phyloP scores from a whole-genome alignment of 2,329 filamentous ascomycete species.

The Endothia cerciana region DNA sequence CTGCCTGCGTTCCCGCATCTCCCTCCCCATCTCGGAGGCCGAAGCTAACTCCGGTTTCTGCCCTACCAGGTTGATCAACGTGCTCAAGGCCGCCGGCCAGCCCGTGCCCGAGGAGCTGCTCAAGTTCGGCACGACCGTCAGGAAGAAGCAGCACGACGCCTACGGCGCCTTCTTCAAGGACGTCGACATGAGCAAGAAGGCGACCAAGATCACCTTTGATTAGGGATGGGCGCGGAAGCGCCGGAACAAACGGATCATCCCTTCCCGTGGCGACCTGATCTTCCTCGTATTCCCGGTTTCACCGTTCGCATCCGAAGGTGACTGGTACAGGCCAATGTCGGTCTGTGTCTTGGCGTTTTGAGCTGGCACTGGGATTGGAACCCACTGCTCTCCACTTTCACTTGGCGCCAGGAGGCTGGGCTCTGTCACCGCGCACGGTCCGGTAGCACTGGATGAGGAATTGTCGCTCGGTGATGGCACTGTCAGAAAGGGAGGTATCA shows the following conservation, averaged over 20 bases:
- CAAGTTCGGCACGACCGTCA: slow-evolving; percentile 97
- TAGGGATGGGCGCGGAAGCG: slow-evolving; percentile 34
- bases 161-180: slow-evolving; percentile 98
- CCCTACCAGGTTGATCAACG: slow-evolving; percentile 76
- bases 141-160: slow-evolving; percentile 96
- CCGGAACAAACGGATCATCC: neutral
- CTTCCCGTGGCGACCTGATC: neutral
- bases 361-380: neutral
- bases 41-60: slow-evolving; percentile 32
- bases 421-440: slow-evolving; percentile 42
- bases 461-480: slow-evolving; percentile 56
- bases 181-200: slow-evolving; percentile 78
- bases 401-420: slow-evolving; percentile 6
- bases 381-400: slow-evolving; percentile 4
- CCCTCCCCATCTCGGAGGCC: neutral
- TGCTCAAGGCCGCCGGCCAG: slow-evolving; percentile 89
- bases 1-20: neutral
- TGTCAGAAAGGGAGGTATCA: slow-evolving; percentile 39
- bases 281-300: neutral
- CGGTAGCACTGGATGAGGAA: slow-evolving; percentile 57
- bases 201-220: slow-evolving; percentile 93
- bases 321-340: neutral
- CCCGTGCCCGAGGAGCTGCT: slow-evolving; percentile 86
- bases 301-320: neutral
- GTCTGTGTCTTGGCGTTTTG: slow-evolving; percentile 9